phyloP scores from a whole-genome alignment of 2,329 filamentous ascomycete species.

The Leptographium radiaticola region DNA sequence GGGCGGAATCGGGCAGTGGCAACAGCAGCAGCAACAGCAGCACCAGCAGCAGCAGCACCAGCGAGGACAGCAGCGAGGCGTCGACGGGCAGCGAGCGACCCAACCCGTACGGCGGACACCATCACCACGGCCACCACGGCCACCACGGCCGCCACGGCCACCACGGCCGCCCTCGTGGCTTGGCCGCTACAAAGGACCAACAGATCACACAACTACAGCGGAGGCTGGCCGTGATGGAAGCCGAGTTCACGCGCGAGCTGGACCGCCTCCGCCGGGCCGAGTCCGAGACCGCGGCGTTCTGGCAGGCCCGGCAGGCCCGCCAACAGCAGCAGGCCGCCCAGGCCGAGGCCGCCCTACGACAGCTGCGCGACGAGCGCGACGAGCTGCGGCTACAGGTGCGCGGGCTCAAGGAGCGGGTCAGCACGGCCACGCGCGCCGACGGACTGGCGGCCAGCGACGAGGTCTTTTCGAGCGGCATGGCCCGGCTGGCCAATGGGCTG shows the following conservation, averaged over 20 bases:
- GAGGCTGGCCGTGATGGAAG: conserved; percentile 38
- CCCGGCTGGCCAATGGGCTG: conserved; percentile 49
- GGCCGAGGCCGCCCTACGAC: conserved; percentile 37
- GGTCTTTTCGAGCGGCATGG: conserved; percentile 49
- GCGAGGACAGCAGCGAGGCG: background rate
- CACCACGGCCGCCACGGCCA: no score
- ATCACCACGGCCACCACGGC: no score
- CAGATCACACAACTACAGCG: conserved; percentile 38
- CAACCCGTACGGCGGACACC: no score
- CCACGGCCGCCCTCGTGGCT: conserved; percentile 6
- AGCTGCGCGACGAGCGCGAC: conserved; percentile 32
- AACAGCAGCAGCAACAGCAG: conserved; percentile 2
- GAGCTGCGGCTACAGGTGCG: conserved; percentile 44
- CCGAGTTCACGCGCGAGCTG: conserved; percentile 39
- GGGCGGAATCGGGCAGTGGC: background rate
- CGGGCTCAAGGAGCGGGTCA: conserved; percentile 60
- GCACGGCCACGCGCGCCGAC: conserved; percentile 50
- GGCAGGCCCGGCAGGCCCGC: background rate
- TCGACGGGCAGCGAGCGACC: no score
- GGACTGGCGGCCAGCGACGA: conserved; percentile 54
- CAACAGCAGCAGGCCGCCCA: conserved; percentile 36
- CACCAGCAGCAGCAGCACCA: conserved; percentile 6
- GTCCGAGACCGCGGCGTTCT: conserved; percentile 24
- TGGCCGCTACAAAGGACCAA: conserved; percentile 31
- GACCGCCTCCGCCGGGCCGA: conserved; percentile 39